Evolutionary conservation across 176 grass and related monocot genomes (phyloP).

Genomic region (Sorghum bicolor): Sorghum_bicolor_NCBIv3 NC_012877.2:59740501-59741000

Average conservation of each 20-base stretch:
- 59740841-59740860: not conserved
- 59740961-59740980: too few species aligned
- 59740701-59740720: not conserved
- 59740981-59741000: too few species aligned
- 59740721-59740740: not conserved
- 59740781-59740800: not conserved
- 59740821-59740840: too few species aligned
- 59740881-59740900: not conserved
- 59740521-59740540: conserved; percentile 79
- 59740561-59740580: not conserved
- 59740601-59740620: conserved; percentile 34
- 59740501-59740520: not conserved
- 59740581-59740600: not conserved
- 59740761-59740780: not conserved
- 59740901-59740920: not conserved
- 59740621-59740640: conserved; percentile 49
- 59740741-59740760: not conserved
- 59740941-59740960: not conserved
- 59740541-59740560: conserved; percentile 72
- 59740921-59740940: not conserved
- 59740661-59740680: not conserved
- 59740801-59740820: not conserved
- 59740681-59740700: not conserved
- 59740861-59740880: too few species aligned
- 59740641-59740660: conserved; percentile 21